Percentiles rank a stretch among this genome's conserved stretches.
Evolutionary conservation across 169 alveolate species (phyloP).

Genomic region (Cryptosporidium canis): DNA sequence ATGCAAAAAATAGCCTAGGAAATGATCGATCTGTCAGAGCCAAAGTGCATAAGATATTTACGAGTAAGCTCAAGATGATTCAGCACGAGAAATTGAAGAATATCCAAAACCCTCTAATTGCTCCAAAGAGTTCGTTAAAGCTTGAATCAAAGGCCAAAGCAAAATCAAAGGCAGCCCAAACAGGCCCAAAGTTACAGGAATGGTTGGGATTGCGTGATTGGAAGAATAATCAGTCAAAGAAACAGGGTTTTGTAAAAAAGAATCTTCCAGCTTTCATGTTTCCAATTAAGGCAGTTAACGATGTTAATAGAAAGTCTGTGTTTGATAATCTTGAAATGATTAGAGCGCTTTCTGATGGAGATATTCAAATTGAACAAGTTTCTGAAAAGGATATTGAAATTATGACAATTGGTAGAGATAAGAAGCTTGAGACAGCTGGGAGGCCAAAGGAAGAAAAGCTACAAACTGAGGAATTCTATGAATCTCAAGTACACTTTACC

Average conservation of each 20-base stretch:
- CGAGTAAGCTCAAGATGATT: constrained; percentile 44
- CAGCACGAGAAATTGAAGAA: constrained; percentile 35
- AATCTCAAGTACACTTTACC: constrained; percentile 47
- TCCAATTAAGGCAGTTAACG: neutral
- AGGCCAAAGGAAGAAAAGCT: constrained; percentile 35
- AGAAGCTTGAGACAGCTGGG: constrained; percentile 21
- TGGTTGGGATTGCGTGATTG: constrained; percentile 68
- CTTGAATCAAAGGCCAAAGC: constrained; percentile 8
- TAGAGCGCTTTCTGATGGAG: constrained; percentile 43
- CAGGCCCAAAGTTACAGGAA: constrained; percentile 22
- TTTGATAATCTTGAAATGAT: neutral
- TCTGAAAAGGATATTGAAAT: constrained; percentile 36
- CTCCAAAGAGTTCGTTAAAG: constrained; percentile 18
- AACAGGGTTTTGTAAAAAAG: neutral
- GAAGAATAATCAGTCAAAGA: constrained; percentile 33
- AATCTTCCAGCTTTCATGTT: neutral
- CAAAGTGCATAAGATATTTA: constrained; percentile 49
- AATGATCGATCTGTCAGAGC: constrained; percentile 6
- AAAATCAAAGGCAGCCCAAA: constrained; percentile 5
- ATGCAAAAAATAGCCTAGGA: neutral
- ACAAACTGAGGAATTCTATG: constrained; percentile 36
- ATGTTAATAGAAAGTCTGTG: neutral
- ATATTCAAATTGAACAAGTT: neutral
- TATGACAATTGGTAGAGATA: constrained; percentile 59
- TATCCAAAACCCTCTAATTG: constrained; percentile 39